Evolutionary conservation across 768 basidiomycete genomes (phyloP).

Genomic region (Fibroporia radiculosa): DNA sequence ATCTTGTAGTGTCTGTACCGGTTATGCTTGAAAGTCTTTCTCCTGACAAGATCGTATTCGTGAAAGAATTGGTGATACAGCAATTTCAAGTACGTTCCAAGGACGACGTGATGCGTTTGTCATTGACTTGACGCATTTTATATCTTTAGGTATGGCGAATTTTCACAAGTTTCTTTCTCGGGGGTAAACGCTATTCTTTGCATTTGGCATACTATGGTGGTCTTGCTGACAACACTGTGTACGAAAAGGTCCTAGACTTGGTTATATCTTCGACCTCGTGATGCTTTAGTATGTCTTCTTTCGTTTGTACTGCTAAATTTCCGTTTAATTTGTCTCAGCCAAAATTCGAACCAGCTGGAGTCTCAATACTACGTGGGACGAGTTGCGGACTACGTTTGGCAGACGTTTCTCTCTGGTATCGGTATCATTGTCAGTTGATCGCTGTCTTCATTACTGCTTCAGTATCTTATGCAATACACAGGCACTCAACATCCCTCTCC

Average conservation of each 20-base stretch:
- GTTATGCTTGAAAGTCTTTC: slow-evolving; percentile 46
- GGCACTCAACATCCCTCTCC: slow-evolving; percentile 56
- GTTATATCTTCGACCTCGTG: slow-evolving; percentile 56
- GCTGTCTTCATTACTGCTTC: slow-evolving; percentile 1
- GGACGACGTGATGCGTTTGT: neutral
- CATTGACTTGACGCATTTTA: neutral
- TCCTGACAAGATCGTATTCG: slow-evolving; percentile 48
- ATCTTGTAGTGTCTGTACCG: slow-evolving; percentile 52
- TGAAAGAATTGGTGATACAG: slow-evolving; percentile 33
- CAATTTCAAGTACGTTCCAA: slow-evolving; percentile 43
- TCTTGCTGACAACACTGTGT: neutral
- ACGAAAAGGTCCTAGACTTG: slow-evolving; percentile 38
- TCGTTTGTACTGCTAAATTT: neutral
- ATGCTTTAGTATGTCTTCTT: slow-evolving; percentile 55
- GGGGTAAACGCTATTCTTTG: slow-evolving; percentile 30
- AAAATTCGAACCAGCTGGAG: slow-evolving; percentile 60
- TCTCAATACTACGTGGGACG: slow-evolving; percentile 44
- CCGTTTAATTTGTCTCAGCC: slow-evolving; percentile 34
- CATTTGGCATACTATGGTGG: neutral
- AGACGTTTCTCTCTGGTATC: slow-evolving; percentile 46
- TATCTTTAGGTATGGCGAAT: slow-evolving; percentile 58
- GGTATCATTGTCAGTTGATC: slow-evolving; percentile 50
- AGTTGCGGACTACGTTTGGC: slow-evolving; percentile 75
- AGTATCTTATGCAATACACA: no score
- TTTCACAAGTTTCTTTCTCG: slow-evolving; percentile 68